Base-by-base conservation (phyloP, 495 filamentous ascomycete species). In the Neurospora discreta region DNA sequence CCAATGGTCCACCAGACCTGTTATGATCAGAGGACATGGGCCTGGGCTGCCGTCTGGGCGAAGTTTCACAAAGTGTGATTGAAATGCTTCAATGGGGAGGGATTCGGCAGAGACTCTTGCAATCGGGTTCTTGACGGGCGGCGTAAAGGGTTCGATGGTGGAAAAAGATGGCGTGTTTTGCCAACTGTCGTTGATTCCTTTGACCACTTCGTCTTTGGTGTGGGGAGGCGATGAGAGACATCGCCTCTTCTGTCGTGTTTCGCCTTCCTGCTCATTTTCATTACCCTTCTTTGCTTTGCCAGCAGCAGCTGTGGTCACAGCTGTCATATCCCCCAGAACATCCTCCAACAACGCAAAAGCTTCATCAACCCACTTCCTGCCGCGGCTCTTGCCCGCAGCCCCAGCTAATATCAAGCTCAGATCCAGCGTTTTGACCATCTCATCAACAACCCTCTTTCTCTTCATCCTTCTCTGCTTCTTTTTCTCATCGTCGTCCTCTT, bases 401-500 rank as follows among this genome's bases (percentile, higher is more conserved):
- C 94, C 95, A 30, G 93, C 87, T 78, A 97, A 89, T 68, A 97
- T 95, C 68, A 95, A 76, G 0, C 92, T 91, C 78, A 89, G 90
- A 74, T 99, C 95, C 0, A 97, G 85, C 3, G 84, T 80, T 69
- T 85, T 81, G 30, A 97, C 85, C n/a, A 90, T 83, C 15, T 83
- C 80, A 23, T 79, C 79, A 10, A 84, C 65, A 18, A 4, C 8
- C 36, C 3, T 43, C 10, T 26, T 41, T 23, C 42, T 67, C 18
- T 40, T 38, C 15, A 3, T 9, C 6, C 16, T 40, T 69, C 30
- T 73, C 73, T 39, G 70, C 71, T 71, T 75, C 76, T 8, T 6
- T 30, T 65, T 1, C 5, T 16, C 23, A 3, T 33, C n/a, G 13
- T 6, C n/a, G n/a, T 11, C 40, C 6, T 40, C 43, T 38, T 39